Conservation (phyloP, 2,329 filamentous ascomycete species). For the Epichloe glyceriae region DNA sequence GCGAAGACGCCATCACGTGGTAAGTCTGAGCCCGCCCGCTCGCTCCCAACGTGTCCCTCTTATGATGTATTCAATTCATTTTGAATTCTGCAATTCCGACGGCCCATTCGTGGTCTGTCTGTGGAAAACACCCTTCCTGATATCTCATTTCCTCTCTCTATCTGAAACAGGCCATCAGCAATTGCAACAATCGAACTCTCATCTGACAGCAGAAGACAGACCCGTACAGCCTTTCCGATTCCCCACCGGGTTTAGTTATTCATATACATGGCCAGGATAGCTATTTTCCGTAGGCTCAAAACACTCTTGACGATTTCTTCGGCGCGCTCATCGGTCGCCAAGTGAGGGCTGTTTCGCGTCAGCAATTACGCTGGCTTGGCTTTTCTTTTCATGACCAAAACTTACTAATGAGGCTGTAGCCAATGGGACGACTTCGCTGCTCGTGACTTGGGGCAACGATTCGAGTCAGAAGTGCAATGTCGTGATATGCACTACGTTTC, state of each 20-base stretch:
- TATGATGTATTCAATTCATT: conserved; percentile 26
- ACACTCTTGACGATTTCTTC: conserved; percentile 30
- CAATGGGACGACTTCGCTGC: conserved; percentile 33
- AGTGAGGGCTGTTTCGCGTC: conserved; percentile 24
- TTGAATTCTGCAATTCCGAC: conserved; percentile 40
- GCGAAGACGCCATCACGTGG: background rate
- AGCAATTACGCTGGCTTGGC: background rate
- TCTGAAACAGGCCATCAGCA: no score
- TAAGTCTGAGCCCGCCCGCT: background rate
- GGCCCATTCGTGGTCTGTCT: conserved; percentile 13
- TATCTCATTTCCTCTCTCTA: background rate
- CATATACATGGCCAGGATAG: conserved; percentile 25
- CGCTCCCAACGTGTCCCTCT: background rate
- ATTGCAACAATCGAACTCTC: background rate
- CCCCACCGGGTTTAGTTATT: background rate
- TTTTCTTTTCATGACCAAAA: background rate
- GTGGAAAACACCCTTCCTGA: conserved; percentile 18
- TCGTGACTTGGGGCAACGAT: conserved; percentile 11
- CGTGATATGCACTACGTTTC: no score
- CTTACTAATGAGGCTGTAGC: conserved; percentile 43
- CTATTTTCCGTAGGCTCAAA: conserved; percentile 36
- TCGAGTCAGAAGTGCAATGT: no score
- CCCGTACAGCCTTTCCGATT: background rate
- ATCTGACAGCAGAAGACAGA: background rate
- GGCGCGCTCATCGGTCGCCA: conserved; percentile 25